A percentile compares a stretch with the other conserved stretches of the same genome.
Evolutionary conservation across 2,329 filamentous ascomycete genomes (phyloP).

Genomic region (Trichoderma endophyticum): DNA sequence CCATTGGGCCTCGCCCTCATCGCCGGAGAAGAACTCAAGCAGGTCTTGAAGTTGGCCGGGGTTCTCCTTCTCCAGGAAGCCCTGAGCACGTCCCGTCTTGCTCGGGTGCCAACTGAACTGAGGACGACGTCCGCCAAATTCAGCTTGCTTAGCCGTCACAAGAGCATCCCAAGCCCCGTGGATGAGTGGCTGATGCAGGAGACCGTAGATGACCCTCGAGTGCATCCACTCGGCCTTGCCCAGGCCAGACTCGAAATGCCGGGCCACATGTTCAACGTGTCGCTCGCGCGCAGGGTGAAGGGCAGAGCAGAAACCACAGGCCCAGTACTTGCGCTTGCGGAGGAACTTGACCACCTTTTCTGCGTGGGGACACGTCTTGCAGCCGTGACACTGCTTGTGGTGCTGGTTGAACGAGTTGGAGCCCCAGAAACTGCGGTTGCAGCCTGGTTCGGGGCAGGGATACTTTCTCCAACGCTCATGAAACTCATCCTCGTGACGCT

Average conservation of each 20-base stretch:
- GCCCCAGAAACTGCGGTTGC: slow-evolving; percentile 66
- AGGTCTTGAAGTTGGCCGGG: slow-evolving; percentile 62
- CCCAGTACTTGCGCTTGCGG: slow-evolving; percentile 64
- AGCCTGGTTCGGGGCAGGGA: slow-evolving; percentile 59
- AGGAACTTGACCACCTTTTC: slow-evolving; percentile 62
- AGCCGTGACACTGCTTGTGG: slow-evolving; percentile 62
- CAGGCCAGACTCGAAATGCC: slow-evolving; percentile 63
- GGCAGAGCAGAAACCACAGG: slow-evolving; percentile 65
- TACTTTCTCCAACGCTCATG: slow-evolving; percentile 67
- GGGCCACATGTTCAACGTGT: slow-evolving; percentile 64
- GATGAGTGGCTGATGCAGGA: slow-evolving; percentile 63
- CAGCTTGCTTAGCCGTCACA: slow-evolving; percentile 51
- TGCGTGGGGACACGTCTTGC: slow-evolving; percentile 63
- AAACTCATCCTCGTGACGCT: slow-evolving; percentile 66
- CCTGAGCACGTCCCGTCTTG: slow-evolving; percentile 54
- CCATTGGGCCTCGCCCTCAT: slow-evolving; percentile 53
- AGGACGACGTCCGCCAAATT: slow-evolving; percentile 52
- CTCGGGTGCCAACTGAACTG: slow-evolving; percentile 61
- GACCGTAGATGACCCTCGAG: slow-evolving; percentile 63
- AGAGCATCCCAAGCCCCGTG: slow-evolving; percentile 60
- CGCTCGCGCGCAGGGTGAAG: slow-evolving; percentile 62
- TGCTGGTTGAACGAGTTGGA: slow-evolving; percentile 67
- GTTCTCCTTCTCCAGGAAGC: slow-evolving; percentile 60
- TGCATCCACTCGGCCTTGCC: slow-evolving; percentile 67
- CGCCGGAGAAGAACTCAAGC: slow-evolving; percentile 61